Conservation (phyloP, 768 basidiomycete species). For the Tulasnella sp. region DNA sequence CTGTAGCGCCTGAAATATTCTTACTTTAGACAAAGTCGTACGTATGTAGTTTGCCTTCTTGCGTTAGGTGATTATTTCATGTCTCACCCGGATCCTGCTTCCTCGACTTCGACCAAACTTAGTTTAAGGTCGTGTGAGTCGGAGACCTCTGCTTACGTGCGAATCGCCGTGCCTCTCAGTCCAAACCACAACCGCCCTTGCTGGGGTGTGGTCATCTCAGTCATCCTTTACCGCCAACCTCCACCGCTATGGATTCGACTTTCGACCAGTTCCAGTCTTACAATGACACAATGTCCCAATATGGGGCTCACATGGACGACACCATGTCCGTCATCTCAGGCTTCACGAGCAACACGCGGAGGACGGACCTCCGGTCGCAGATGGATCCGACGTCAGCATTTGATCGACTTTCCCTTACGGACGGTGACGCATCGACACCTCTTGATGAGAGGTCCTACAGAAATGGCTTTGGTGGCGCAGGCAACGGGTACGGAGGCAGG, state of each 20-base stretch:
- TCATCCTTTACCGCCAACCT: neutral
- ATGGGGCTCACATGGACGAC: slow-evolving; percentile 40
- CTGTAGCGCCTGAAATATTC: no score
- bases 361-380: slow-evolving; percentile 35
- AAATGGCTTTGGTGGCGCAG: slow-evolving; percentile 31
- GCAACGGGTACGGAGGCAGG: slow-evolving; percentile 35
- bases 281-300: slow-evolving; percentile 39
- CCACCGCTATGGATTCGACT: slow-evolving; percentile 5
- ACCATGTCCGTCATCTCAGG: slow-evolving; percentile 41
- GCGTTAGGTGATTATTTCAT: no score
- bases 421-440: slow-evolving; percentile 7
- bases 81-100: no score
- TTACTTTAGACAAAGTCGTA: no score
- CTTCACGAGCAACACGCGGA: slow-evolving; percentile 39
- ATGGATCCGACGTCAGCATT: slow-evolving; percentile 35
- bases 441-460: slow-evolving; percentile 1
- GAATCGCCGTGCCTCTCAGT: slow-evolving; percentile 2
- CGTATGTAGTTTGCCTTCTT: no score
- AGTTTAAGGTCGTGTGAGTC: neutral
- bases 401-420: slow-evolving; percentile 38
- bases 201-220: neutral
- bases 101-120: no score
- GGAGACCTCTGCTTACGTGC: neutral
- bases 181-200: slow-evolving; percentile 15
- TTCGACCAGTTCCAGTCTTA: slow-evolving; percentile 33